phyloP scores from a whole-genome alignment of 306 rosid species.

The Pueraria montana region DNA sequence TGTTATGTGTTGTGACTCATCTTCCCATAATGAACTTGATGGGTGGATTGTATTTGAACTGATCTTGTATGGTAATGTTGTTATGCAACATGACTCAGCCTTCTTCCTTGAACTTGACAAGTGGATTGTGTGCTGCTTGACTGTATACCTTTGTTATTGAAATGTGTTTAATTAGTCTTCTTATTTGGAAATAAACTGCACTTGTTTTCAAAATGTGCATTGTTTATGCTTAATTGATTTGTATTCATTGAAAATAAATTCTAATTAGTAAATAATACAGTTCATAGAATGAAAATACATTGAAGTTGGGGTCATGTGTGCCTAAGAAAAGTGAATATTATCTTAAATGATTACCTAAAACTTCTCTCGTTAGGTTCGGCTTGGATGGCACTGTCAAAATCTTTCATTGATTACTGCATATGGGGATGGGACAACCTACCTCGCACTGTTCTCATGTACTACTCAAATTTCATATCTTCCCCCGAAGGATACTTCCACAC shows the following conservation, averaged over 20 bases:
- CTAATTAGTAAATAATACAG: slow-evolving; percentile 25
- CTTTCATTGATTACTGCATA: slow-evolving; percentile 90
- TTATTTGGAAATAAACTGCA: slow-evolving; percentile 26
- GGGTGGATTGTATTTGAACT: slow-evolving; percentile 5
- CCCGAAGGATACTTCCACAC: slow-evolving; percentile 99
- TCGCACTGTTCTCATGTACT: slow-evolving; percentile 93
- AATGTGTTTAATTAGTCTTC: background rate
- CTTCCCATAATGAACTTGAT: slow-evolving; percentile 14
- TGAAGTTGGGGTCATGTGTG: slow-evolving; percentile 9
- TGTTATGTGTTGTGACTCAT: background rate
- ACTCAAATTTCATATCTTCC: slow-evolving; percentile 91
- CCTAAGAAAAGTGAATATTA: slow-evolving; percentile 18
- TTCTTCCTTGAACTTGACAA: background rate
- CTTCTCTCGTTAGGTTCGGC: slow-evolving; percentile 81
- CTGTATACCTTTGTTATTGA: background rate
- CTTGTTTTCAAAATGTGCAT: slow-evolving; percentile 4
- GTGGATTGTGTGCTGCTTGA: slow-evolving; percentile 2
- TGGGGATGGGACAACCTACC: slow-evolving; percentile 99
- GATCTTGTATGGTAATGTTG: background rate
- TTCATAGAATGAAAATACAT: slow-evolving; percentile 3
- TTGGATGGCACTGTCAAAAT: slow-evolving; percentile 96
- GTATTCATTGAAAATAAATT: background rate
- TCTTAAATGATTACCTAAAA: slow-evolving; percentile 32
- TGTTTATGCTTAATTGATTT: background rate
- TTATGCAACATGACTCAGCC: background rate